Conservation (phyloP, 139 green algal genomes). For the Dunaliella primolecta region DNA sequence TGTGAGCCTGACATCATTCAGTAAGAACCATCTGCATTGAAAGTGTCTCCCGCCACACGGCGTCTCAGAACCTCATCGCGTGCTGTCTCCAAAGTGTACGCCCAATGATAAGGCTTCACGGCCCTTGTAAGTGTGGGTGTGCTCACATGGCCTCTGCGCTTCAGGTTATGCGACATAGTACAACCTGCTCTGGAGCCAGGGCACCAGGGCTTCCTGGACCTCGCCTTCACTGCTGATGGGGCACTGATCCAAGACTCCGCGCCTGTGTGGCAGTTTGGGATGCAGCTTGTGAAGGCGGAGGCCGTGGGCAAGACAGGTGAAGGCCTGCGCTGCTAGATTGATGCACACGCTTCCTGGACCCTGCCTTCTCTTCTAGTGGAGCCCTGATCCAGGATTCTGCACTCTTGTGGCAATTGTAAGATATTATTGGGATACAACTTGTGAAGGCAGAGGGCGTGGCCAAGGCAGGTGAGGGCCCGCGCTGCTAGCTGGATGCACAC, state of each 20-base stretch:
- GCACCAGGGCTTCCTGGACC: slow-evolving; percentile 39
- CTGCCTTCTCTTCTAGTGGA: slow-evolving; percentile 25
- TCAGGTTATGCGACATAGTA: slow-evolving; percentile 30
- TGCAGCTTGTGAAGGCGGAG: slow-evolving; percentile 34
- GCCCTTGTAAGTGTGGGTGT: no score
- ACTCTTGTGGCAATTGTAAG: slow-evolving; percentile 38
- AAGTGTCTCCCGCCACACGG: no score
- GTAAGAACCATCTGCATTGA: no score
- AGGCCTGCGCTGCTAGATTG: slow-evolving; percentile 29
- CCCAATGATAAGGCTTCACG: no score
- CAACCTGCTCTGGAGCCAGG: slow-evolving; percentile 33
- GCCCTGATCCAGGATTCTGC: slow-evolving; percentile 28
- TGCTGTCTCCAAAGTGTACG: no score
- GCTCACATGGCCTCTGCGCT: no score
- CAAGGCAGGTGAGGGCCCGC: slow-evolving; percentile 37
- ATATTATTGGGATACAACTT: slow-evolving; percentile 23
- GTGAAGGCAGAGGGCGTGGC: slow-evolving; percentile 34
- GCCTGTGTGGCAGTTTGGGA: slow-evolving; percentile 34
- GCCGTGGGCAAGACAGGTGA: slow-evolving; percentile 38
- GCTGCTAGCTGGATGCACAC: slow-evolving; percentile 27
- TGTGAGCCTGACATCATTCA: no score
- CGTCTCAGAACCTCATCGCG: no score
- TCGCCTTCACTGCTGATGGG: slow-evolving; percentile 29
- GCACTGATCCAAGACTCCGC: slow-evolving; percentile 31
- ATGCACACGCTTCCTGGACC: slow-evolving; percentile 35